Percentiles rank a stretch among this genome's conserved stretches.
Conservation (phyloP, 352 stramenopile species). For the Blastocystis sp. region DNA sequence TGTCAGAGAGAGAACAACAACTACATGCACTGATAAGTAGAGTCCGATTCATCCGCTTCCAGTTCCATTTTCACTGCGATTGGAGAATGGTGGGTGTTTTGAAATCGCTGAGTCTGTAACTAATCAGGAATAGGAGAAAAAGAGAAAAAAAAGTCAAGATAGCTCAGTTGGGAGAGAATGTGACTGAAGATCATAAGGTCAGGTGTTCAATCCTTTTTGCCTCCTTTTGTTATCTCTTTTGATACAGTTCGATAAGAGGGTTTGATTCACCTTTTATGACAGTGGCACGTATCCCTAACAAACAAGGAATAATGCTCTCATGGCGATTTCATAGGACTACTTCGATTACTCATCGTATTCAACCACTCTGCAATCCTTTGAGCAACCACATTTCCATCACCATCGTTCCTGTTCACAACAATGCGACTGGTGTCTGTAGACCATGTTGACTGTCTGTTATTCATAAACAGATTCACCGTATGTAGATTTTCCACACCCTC, state of each 20-base stretch:
- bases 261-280: neutral
- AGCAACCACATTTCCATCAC: no score
- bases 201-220: slow-evolving; percentile 55
- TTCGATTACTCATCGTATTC: no score
- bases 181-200: slow-evolving; percentile 58
- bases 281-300: neutral
- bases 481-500: no score
- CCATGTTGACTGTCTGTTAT: no score
- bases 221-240: slow-evolving; percentile 18
- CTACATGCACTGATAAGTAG: no score
- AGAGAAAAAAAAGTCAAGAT: neutral
- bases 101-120: no score
- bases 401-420: no score
- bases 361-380: no score
- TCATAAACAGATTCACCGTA: no score
- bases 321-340: neutral
- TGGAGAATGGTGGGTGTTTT: no score
- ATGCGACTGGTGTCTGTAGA: no score
- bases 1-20: no score
- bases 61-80: neutral
- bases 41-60: neutral
- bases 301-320: neutral
- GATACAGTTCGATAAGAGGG: neutral
- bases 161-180: slow-evolving; percentile 56
- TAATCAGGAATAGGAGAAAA: neutral